Percentiles rank a stretch among this genome's conserved stretches.
Conservation (phyloP, 202 grass and related monocot species). For the Dendrocalamus latiflorus region DNA sequence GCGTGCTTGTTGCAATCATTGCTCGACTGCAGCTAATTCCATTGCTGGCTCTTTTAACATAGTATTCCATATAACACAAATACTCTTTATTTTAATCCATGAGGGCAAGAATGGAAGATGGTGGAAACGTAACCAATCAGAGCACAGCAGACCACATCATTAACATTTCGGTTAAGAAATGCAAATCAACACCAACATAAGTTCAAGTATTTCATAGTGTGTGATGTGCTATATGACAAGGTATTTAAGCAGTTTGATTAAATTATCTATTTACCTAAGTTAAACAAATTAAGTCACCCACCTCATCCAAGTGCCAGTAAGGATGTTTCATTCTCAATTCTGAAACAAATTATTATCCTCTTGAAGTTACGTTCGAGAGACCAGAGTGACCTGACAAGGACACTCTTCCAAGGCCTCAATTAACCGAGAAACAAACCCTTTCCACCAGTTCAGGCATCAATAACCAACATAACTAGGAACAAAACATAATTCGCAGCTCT, state of each 20-base stretch:
- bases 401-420: no score
- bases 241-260: neutral
- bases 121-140: neutral
- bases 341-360: no score
- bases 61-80: neutral
- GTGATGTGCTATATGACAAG: neutral
- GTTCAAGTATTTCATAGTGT: neutral
- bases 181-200: neutral
- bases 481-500: no score
- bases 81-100: neutral
- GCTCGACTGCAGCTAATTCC: neutral
- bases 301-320: neutral
- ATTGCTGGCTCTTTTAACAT: neutral
- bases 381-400: no score
- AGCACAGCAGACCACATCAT: neutral
- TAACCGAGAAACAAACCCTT: no score
- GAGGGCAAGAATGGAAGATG: neutral
- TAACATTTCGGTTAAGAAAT: neutral
- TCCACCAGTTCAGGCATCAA: neutral
- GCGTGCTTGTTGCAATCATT: neutral
- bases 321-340: no score
- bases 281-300: neutral
- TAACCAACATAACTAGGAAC: slow-evolving; percentile 16
- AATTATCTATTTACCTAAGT: neutral
- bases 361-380: no score